phyloP scores from a whole-genome alignment of 1,284 basidiomycete species.

The Neolentinus lepideus region DNA sequence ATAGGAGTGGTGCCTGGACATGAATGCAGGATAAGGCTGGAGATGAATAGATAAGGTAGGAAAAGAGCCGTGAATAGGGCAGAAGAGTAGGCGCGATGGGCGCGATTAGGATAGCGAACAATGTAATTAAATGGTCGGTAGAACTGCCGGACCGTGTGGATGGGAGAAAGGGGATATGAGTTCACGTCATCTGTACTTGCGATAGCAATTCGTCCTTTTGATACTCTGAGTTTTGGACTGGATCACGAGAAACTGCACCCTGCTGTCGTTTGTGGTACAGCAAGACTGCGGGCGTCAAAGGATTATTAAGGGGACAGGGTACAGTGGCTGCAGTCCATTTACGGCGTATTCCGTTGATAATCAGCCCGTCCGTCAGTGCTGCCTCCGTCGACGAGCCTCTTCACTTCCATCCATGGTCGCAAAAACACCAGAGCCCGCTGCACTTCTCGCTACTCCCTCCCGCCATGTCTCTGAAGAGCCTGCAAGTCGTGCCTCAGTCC shows the following conservation, averaged over 20 bases:
- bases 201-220: too few relatives aligned
- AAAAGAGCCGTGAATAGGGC: not conserved
- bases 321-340: not conserved
- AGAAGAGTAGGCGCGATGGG: not conserved
- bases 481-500: not conserved
- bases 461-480: not conserved
- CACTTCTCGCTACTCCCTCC: not conserved
- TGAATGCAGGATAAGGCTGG: not conserved
- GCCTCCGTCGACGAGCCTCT: not conserved
- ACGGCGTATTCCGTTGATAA: slow-evolving; percentile 3
- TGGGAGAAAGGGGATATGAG: not conserved
- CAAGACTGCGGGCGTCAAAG: not conserved
- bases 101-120: not conserved
- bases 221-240: too few relatives aligned
- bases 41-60: not conserved
- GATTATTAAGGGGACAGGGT: not conserved
- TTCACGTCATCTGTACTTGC: not conserved
- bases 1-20: not conserved
- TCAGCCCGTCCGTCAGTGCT: not conserved
- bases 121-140: not conserved
- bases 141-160: not conserved
- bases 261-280: not conserved
- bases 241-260: too few relatives aligned
- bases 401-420: not conserved
- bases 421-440: not conserved